A percentile compares a stretch with the other conserved stretches of the same genome.
These are phyloP conservation scores for Trichaptum fuscoviolaceum DNA, from an alignment of 768 basidiomycete genomes.

Conservation along the genomic window DNA sequence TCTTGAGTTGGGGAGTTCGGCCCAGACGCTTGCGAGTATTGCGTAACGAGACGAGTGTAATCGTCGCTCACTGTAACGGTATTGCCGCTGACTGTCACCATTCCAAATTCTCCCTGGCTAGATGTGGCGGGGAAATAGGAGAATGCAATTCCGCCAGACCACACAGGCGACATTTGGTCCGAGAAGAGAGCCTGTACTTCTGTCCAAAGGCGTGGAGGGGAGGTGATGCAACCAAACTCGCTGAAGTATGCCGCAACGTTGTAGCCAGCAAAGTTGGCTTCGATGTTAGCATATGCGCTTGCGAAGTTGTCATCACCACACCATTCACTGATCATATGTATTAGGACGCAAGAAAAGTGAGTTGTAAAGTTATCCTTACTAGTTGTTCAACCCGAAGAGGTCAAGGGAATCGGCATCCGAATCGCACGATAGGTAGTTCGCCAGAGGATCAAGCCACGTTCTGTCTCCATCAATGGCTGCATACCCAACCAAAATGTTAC, in stretches of 20 bases:
- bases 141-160: constrained; percentile 88
- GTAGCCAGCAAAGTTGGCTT: constrained; percentile 52
- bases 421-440: constrained; percentile 79
- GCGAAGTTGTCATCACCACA: constrained; percentile 65
- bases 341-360: constrained; percentile 2
- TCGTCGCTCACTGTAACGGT: constrained; percentile 68
- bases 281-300: constrained; percentile 49
- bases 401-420: constrained; percentile 67
- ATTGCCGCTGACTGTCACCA: constrained; percentile 65
- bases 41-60: constrained; percentile 56
- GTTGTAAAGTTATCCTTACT: constrained; percentile 43
- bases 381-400: constrained; percentile 83
- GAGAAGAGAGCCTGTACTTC: constrained; percentile 73
- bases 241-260: constrained; percentile 87
- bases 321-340: constrained; percentile 56
- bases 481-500: constrained; percentile 69
- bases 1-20: constrained; percentile 61
- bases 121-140: constrained; percentile 84
- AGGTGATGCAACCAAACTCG: constrained; percentile 74
- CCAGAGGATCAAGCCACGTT: constrained; percentile 58
- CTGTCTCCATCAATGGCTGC: constrained; percentile 73
- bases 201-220: constrained; percentile 67
- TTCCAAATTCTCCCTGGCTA: constrained; percentile 72
- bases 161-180: constrained; percentile 66
- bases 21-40: constrained; percentile 50